Evolutionary conservation across 2,329 filamentous ascomycete species (phyloP).

Genomic region (Paecilomyces niveus): DNA sequence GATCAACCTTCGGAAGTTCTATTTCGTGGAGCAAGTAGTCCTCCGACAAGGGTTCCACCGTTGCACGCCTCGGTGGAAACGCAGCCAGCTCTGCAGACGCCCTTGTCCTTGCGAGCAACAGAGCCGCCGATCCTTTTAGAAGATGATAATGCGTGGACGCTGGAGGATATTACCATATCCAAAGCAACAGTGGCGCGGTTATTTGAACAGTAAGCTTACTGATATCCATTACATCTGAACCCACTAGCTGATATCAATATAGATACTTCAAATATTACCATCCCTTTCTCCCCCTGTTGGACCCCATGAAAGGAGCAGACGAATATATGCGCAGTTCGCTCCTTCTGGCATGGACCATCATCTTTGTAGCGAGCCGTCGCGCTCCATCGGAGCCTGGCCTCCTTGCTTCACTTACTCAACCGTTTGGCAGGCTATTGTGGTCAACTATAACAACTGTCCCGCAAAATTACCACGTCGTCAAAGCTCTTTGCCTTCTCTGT

Average conservation of each 20-base stretch:
- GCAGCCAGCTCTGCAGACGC: constrained; percentile 24
- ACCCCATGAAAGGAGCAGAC: constrained; percentile 47
- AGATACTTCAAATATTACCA: constrained; percentile 59
- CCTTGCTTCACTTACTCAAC: constrained; percentile 42
- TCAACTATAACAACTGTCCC: constrained; percentile 52
- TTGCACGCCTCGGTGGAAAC: constrained; percentile 27
- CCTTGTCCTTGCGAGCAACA: constrained; percentile 22
- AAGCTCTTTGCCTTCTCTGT: constrained; percentile 55
- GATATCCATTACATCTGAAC: not conserved
- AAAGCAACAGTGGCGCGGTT: constrained; percentile 32
- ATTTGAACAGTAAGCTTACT: constrained; percentile 34
- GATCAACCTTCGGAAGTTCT: constrained; percentile 29
- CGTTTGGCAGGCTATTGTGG: constrained; percentile 53
- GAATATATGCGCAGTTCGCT: constrained; percentile 51
- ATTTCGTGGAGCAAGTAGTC: constrained; percentile 23
- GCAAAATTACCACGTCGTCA: constrained; percentile 56
- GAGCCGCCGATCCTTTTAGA: constrained; percentile 30
- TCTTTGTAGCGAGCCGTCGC: constrained; percentile 54
- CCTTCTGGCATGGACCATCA: constrained; percentile 58
- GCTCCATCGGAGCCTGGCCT: constrained; percentile 48
- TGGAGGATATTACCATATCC: constrained; percentile 41
- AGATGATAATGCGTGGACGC: constrained; percentile 37
- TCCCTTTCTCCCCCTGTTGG: constrained; percentile 55
- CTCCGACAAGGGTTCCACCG: constrained; percentile 20
- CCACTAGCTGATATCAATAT: constrained; percentile 20